Evolutionary conservation across 139 green algal genomes (phyloP).

Genomic region (Closterium sp.): DNA sequence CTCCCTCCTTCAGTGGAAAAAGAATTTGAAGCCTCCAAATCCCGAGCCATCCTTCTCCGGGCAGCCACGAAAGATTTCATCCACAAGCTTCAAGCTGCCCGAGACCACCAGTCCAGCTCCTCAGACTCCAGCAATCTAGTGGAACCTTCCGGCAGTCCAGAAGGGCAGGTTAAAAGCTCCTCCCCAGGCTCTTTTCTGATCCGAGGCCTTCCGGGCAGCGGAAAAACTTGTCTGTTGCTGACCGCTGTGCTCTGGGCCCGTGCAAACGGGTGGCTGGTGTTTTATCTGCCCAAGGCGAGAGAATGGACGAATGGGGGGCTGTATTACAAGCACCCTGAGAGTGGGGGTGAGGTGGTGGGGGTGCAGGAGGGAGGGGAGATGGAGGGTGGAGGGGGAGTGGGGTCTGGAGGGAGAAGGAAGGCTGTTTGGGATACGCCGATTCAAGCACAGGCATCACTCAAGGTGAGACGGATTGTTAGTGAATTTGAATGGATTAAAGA

Average conservation of each 20-base stretch:
- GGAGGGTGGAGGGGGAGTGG: background rate
- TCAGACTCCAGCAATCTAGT: background rate
- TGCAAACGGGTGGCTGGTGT: constrained; percentile 42
- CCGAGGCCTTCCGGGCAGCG: constrained; percentile 30
- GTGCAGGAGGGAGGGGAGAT: background rate
- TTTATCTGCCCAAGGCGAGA: constrained; percentile 39
- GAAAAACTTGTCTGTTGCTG: constrained; percentile 34
- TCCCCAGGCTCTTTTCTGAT: constrained; percentile 16
- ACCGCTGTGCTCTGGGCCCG: constrained; percentile 35
- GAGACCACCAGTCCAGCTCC: background rate
- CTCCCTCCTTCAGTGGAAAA: constrained; percentile 14
- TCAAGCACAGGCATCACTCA: constrained; percentile 27
- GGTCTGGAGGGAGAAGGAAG: background rate
- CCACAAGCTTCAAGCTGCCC: constrained; percentile 5
- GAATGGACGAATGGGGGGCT: constrained; percentile 36
- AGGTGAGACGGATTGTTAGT: constrained; percentile 22
- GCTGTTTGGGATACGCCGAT: constrained; percentile 39
- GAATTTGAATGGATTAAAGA: background rate
- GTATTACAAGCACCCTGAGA: constrained; percentile 25
- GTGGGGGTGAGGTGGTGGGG: no score
- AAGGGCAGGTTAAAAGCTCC: background rate
- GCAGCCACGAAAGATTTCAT: constrained; percentile 24
- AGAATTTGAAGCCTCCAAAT: constrained; percentile 13
- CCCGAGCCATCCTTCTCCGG: constrained; percentile 6
- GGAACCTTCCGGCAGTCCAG: background rate